Evolutionary conservation across 306 rosid genomes (phyloP), one percentile per base, ranked within the genome.

Genomic region (Ormosia semicastrata): DNA sequence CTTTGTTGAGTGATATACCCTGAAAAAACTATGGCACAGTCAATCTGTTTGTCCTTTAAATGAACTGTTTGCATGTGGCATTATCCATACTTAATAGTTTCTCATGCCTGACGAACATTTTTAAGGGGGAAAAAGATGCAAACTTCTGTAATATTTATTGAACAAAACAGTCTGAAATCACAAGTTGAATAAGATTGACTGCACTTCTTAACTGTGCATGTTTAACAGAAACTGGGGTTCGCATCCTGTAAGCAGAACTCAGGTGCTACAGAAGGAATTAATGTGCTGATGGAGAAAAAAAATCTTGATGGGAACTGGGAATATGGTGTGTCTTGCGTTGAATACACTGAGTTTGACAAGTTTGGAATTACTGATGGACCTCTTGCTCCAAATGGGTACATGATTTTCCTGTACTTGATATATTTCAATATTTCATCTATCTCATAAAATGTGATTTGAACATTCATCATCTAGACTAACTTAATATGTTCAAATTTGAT

Each of bases 261-360:
- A 18, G 93, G 98, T 41, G 99, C 99, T 71, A 92, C 99, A 65
- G 99, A 95, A 84, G 99, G 99, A 86, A 80, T 95, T 67, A 92
- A 95, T 88, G 99, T 92, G 62, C 90, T 95, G 59, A 84, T 89
- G 80, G 97, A 93, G 91, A 95, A 88, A 90, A 92, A 87, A 88
- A 81, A 70, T 65, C 86, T 80, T 71, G 84, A 95, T 84, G 99
- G 98, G 71, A 89, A 86, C 80, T 93, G 97, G 97, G 89, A 90
- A 43, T 95, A 95, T 76, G 98, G 97, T 32, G 80, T 95, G 75
- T 91, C 99, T 24, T 95, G 98, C 90, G 78, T 95, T 47, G 98
- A 95, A 69, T 95, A 95, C 89, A 93, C 99, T 1, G 99, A 95
- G 84, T 95, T 95, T 85, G 93, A 89, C 39, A 95, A 88, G 84